A percentile compares a stretch with the other conserved stretches of the same genome.
phyloP scores from a whole-genome alignment of 257 asterid species.

The Ocimum tenuiflorum region DNA sequence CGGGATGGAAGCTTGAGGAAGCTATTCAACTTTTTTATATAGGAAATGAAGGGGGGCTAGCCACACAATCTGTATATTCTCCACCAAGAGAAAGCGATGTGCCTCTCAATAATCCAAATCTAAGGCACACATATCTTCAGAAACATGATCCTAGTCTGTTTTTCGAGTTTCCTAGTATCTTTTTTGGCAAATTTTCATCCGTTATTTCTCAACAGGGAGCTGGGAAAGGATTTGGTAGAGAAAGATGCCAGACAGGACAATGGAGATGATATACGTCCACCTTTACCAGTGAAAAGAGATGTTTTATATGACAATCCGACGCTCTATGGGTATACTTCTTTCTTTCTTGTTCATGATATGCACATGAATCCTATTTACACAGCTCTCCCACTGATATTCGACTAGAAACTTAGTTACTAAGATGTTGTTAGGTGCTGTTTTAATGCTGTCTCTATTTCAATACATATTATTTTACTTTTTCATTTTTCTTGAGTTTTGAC shows the following conservation, averaged over 20 bases:
- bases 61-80: conserved; percentile 29
- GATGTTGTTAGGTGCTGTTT: neutral
- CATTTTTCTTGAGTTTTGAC: neutral
- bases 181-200: neutral
- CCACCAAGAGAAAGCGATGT: conserved; percentile 41
- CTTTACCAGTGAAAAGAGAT: conserved; percentile 88
- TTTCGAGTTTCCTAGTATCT: conserved; percentile 7
- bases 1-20: conserved; percentile 94
- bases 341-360: conserved; percentile 10
- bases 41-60: conserved; percentile 61
- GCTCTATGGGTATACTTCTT: conserved; percentile 48
- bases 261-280: conserved; percentile 65
- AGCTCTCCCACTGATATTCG: neutral
- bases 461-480: neutral
- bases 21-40: conserved; percentile 88
- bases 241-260: conserved; percentile 32
- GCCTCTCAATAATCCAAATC: conserved; percentile 35
- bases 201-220: conserved; percentile 34
- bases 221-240: conserved; percentile 32
- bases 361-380: neutral
- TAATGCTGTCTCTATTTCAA: neutral
- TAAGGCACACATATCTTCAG: conserved; percentile 39
- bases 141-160: conserved; percentile 2
- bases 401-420: neutral
- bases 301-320: conserved; percentile 65